Conservation (phyloP, 495 filamentous ascomycete genomes). For the Sabuloglossum arenarium region DNA sequence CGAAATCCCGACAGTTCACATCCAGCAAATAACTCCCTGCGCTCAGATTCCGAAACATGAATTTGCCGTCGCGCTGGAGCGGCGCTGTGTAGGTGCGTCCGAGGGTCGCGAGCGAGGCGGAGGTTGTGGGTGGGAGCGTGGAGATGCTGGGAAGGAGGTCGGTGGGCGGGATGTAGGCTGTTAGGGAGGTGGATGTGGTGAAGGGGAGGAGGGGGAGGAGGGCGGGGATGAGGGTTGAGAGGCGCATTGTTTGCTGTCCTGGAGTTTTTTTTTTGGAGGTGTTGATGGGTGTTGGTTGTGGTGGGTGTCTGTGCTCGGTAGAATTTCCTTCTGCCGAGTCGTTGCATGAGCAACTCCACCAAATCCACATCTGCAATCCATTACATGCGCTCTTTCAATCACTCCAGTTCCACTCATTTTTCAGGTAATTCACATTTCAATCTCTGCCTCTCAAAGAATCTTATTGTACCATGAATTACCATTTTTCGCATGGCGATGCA, state of each 20-base stretch:
- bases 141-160: slow-evolving; percentile 30
- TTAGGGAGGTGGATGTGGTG: not conserved
- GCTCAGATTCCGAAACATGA: slow-evolving; percentile 48
- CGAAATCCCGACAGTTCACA: slow-evolving; percentile 47
- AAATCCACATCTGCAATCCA: too few relatives aligned
- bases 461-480: too few relatives aligned
- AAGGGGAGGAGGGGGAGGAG: not conserved
- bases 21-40: slow-evolving; percentile 57
- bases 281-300: not conserved
- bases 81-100: slow-evolving; percentile 28
- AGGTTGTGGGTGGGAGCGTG: slow-evolving; percentile 41
- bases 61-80: slow-evolving; percentile 40
- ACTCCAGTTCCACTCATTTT: too few relatives aligned
- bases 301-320: not conserved
- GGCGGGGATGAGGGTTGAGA: not conserved
- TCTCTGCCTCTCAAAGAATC: too few relatives aligned
- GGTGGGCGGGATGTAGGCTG: slow-evolving; percentile 8
- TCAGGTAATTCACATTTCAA: too few relatives aligned
- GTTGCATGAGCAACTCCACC: too few relatives aligned
- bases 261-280: too few relatives aligned
- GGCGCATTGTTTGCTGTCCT: not conserved
- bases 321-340: too few relatives aligned
- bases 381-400: too few relatives aligned
- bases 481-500: too few relatives aligned
- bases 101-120: slow-evolving; percentile 45